Evolutionary conservation across 345 rosid species (phyloP), one percentile per base, ranked within the genome.

Genomic region (Eucalyptus polyanthemos): DNA sequence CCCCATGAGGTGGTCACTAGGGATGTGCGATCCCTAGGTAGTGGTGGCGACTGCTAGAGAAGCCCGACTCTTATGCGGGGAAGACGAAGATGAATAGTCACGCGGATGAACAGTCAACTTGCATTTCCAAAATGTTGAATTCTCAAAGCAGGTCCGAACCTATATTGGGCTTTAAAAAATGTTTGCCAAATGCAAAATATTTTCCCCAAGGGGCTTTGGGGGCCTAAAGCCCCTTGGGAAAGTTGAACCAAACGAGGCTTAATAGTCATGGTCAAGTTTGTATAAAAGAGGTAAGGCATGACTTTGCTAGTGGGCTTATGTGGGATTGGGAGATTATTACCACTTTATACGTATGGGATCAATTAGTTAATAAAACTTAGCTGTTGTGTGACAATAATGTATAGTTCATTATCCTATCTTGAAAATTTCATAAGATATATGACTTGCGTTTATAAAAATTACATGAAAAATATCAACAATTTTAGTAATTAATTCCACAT

Each of bases 51-150:
- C 19, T 15, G 1, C 3, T 6, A 6, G 53, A 50, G 21, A 50
- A 50, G 53, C 53, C 3, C 1, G 1, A 50, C 53, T 50, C 2
- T 50, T 16, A 15, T 1, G 53, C 1, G 8, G 21, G 53, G 53
- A 50, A 50, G 53, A 50, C 0, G 7, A 50, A 50, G 53, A 50
- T 50, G 53, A 50, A 50, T 17, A 15, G 8, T 50, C 7, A 50
- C 8, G 3, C 3, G 3, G 8, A 50, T 50, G 53, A 15, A 6
- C 1, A 50, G 0, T 15, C 1, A 50, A 50, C 19, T 50, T 50
- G 53, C 53, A 50, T 50, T 15, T 15, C 19, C 3, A 50, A 50
- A 50, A 50, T 50, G 3, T 5, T 1, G 7, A 50, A 50, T 50
- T 2, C 19, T 50, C 8, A 50, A 50, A 6, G 8, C 3, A 50